Base-by-base conservation (phyloP, 2,329 filamentous ascomycete genomes). In the Penicillium sp. region DNA sequence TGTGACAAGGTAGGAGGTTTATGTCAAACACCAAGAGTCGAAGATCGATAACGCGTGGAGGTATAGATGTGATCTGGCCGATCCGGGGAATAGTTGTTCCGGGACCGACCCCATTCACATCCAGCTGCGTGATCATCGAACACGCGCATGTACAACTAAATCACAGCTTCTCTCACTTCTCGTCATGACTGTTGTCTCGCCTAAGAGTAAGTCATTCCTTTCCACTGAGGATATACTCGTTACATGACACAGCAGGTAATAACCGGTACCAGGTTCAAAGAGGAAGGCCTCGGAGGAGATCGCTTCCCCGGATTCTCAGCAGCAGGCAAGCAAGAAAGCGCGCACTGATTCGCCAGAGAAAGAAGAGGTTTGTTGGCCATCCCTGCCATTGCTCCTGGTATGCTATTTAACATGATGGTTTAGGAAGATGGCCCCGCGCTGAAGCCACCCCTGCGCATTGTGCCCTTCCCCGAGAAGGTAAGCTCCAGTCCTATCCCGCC, bases 401-500 rank as follows among this genome's bases (percentile, higher is more conserved):
- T 16, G 13, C 39, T 47, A 4, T 7, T 29, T 52, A 39, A 58
- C 37, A 35, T 74, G 75, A 4, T 67, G 72, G 47, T 77, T 35
- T 16, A 84, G 64, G 69, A 74, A 60, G 67, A 71, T 59, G 66
- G 68, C 31, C 53, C 63, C 9, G 46, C 76, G 8, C 78, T 81
- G 16, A 84, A 84, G 68, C 83, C 82, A 57, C 72, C 74, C 22
- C 73, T 78, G 64, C 87, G 87, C 65, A 84, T 87, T 19, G 91
- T 96, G 35, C 90, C 90, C 1, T 97, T 95, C 68, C 92, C 92
- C 1, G 92, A 96, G 76, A 97, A 96, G 82, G 89, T 90, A 71
- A 60, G 76, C 55, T 37, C 37, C 19, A 7, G 35, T 3, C 35
- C 43, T 22, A 31, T 35, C 49, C 45, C 46, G 29, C 45, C 35